Evolutionary conservation across 2,329 filamentous ascomycete genomes (phyloP).

Genomic region (Fusarium nisikadoi): DNA sequence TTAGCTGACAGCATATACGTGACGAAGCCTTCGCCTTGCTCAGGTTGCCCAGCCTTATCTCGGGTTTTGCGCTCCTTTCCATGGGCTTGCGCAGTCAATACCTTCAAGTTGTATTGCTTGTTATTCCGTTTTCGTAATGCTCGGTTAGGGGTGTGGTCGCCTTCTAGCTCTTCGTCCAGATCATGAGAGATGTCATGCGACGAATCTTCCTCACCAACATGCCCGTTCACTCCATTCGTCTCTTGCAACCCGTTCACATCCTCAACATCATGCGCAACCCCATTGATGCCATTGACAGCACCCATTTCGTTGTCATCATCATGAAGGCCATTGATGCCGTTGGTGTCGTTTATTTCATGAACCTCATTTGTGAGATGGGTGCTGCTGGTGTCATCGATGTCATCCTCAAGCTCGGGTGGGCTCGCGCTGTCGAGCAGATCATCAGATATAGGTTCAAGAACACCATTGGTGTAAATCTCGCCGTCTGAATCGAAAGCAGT

Average conservation of each 20-base stretch:
- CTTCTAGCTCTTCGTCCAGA: conserved; percentile 57
- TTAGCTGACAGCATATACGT: conserved; percentile 58
- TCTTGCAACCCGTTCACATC: neutral
- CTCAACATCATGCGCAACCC: conserved; percentile 15
- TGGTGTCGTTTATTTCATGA: conserved; percentile 16
- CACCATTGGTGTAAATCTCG: conserved; percentile 40
- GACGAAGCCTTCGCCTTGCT: conserved; percentile 55
- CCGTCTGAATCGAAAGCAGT: conserved; percentile 53
- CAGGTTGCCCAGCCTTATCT: conserved; percentile 40
- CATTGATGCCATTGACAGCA: conserved; percentile 11
- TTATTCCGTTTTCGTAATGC: conserved; percentile 60
- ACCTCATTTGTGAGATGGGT: conserved; percentile 16
- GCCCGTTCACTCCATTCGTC: conserved; percentile 29
- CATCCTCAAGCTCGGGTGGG: conserved; percentile 21
- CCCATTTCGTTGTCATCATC: conserved; percentile 17
- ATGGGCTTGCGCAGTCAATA: conserved; percentile 66
- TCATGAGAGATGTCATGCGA: conserved; percentile 51
- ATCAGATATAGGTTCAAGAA: conserved; percentile 36
- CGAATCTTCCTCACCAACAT: conserved; percentile 45
- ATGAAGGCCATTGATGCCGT: conserved; percentile 11
- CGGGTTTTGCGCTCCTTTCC: conserved; percentile 61
- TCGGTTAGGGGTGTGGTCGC: conserved; percentile 63
- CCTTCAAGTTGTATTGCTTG: conserved; percentile 69
- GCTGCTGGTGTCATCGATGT: conserved; percentile 13
- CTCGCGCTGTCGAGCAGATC: conserved; percentile 29